phyloP scores from a whole-genome alignment of 1,284 basidiomycete species.

The Athelia psychrophila region DNA sequence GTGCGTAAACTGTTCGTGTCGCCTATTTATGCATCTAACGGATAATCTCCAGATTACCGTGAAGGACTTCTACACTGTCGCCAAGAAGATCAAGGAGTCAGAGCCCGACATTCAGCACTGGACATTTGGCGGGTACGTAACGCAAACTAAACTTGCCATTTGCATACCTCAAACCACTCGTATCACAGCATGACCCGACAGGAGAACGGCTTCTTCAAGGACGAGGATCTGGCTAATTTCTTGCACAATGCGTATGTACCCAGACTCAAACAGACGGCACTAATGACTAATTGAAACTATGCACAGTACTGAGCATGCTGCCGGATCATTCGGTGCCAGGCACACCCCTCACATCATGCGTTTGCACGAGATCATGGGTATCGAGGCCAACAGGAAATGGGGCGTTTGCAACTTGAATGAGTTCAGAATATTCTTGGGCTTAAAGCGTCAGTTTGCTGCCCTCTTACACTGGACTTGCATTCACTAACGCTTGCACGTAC shows the following conservation, averaged over 20 bases:
- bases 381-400: constrained; percentile 77
- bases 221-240: constrained; percentile 67
- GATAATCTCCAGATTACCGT: constrained; percentile 42
- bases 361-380: constrained; percentile 81
- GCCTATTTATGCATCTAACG: not conserved
- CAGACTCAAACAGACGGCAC: constrained; percentile 1
- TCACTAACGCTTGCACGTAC: not conserved
- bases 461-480: too few relatives aligned
- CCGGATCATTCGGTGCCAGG: constrained; percentile 76
- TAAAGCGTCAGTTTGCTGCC: constrained; percentile 54
- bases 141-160: not conserved
- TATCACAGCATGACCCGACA: constrained; percentile 58
- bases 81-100: constrained; percentile 31
- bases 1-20: constrained; percentile 13
- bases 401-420: constrained; percentile 85
- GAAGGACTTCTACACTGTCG: constrained; percentile 56
- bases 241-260: constrained; percentile 63
- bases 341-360: constrained; percentile 74
- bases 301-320: constrained; percentile 66
- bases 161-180: constrained; percentile 6
- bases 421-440: constrained; percentile 76
- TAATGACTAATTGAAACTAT: not conserved
- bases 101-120: constrained; percentile 57
- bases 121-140: constrained; percentile 60
- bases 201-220: constrained; percentile 60